Conservation (phyloP, 768 basidiomycete genomes). For the Kwoniella botswanensis region DNA sequence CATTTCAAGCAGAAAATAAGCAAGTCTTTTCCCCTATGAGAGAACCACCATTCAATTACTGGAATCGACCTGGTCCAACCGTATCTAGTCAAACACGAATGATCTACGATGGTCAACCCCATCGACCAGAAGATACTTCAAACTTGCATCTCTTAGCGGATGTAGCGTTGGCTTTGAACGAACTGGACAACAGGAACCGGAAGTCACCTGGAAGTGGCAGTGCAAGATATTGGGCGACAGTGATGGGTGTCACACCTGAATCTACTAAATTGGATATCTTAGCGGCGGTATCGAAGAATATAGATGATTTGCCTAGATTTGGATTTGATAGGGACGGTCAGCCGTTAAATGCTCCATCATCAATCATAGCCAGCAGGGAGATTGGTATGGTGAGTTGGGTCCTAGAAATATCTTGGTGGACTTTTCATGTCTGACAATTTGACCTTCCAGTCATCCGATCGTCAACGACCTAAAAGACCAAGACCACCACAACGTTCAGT, state of each 20-base stretch:
- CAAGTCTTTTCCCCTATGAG: neutral
- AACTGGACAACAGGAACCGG: neutral
- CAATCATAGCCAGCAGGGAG: neutral
- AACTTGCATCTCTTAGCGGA: neutral
- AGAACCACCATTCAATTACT: neutral
- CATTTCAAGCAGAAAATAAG: neutral
- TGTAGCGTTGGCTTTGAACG: neutral
- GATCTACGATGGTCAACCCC: neutral
- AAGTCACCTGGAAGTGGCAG: neutral
- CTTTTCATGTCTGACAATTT: too few relatives aligned
- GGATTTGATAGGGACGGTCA: neutral
- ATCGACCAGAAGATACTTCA: neutral
- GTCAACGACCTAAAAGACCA: neutral
- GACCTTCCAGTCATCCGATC: neutral
- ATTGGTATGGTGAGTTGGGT: too few relatives aligned
- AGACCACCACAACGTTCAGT: neutral
- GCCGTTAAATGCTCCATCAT: neutral
- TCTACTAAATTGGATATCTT: neutral
- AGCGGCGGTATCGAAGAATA: neutral
- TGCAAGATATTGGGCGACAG: neutral
- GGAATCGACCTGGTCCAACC: neutral
- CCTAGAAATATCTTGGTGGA: too few relatives aligned
- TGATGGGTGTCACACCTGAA: neutral
- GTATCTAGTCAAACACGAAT: neutral
- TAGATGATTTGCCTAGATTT: neutral